Percentiles rank a stretch among this genome's conserved stretches.
Conservation (phyloP, 73 alveolate genomes). For the Loxodes magnus region DNA sequence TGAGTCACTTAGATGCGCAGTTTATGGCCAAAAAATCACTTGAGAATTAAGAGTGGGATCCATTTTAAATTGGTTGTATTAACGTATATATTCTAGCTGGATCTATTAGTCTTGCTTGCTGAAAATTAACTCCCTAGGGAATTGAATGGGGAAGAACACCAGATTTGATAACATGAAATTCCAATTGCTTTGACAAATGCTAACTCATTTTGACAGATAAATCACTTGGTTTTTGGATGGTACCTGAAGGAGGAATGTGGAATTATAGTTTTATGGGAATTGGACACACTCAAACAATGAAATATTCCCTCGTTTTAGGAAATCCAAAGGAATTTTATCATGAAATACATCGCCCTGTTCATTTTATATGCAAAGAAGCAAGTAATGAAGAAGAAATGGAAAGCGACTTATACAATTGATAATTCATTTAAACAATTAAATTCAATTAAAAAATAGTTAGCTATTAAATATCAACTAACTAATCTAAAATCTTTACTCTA, state of each 20-base stretch:
- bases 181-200: not conserved
- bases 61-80: constrained; percentile 78
- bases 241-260: constrained; percentile 99
- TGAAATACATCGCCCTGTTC: constrained; percentile 8
- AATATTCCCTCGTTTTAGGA: constrained; percentile 72
- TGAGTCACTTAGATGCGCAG: constrained; percentile 87
- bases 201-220: constrained; percentile 83
- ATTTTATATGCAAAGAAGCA: not conserved
- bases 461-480: no score
- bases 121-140: constrained; percentile 83
- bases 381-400: constrained; percentile 13
- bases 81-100: constrained; percentile 98
- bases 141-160: constrained; percentile 78
- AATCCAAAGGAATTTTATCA: constrained; percentile 85
- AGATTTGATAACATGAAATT: constrained; percentile 14
- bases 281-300: constrained; percentile 87
- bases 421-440: no score
- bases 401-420: no score
- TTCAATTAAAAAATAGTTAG: no score
- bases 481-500: not conserved
- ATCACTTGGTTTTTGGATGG: constrained; percentile 96
- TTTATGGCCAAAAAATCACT: constrained; percentile 77
- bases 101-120: constrained; percentile 92
- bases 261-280: constrained; percentile 98
- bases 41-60: constrained; percentile 89